A percentile compares a stretch with the other conserved stretches of the same genome.
Evolutionary conservation across 2,329 filamentous ascomycete species (phyloP).

Genomic region (Colletotrichum agaves): DNA sequence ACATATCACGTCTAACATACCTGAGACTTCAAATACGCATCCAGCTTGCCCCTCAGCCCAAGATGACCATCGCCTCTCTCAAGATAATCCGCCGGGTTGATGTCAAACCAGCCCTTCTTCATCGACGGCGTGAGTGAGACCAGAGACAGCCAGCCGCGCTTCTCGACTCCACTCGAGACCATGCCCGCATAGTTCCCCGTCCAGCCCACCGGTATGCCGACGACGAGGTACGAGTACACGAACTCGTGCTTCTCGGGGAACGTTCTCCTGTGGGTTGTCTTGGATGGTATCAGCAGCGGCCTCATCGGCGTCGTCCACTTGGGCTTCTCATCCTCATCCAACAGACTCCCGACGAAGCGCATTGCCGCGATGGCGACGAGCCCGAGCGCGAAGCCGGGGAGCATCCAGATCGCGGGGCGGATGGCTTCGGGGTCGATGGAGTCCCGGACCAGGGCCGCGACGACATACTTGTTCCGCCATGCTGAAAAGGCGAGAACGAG

Average conservation of each 20-base stretch:
- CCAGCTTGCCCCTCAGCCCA: conserved; percentile 72
- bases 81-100: conserved; percentile 71
- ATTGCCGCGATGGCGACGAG: conserved; percentile 8
- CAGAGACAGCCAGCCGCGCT: conserved; percentile 42
- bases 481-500: conserved; percentile 41
- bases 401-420: not conserved
- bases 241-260: conserved; percentile 77
- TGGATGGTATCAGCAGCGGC: conserved; percentile 71
- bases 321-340: not conserved
- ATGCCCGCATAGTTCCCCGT: conserved; percentile 65
- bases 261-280: conserved; percentile 72
- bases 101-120: conserved; percentile 63
- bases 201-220: conserved; percentile 75
- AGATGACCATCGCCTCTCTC: conserved; percentile 60
- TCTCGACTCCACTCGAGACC: conserved; percentile 57
- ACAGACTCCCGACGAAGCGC: not conserved
- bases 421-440: conserved; percentile 7
- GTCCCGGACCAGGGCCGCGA: not conserved
- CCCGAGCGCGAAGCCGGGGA: conserved; percentile 24
- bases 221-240: conserved; percentile 75
- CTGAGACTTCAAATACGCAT: conserved; percentile 66
- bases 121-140: conserved; percentile 43
- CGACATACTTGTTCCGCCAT: conserved; percentile 36
- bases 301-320: conserved; percentile 44
- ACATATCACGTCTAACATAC: conserved; percentile 49